Conservation (phyloP, 208 protist species). For the Leishmania amazonensis region DNA sequence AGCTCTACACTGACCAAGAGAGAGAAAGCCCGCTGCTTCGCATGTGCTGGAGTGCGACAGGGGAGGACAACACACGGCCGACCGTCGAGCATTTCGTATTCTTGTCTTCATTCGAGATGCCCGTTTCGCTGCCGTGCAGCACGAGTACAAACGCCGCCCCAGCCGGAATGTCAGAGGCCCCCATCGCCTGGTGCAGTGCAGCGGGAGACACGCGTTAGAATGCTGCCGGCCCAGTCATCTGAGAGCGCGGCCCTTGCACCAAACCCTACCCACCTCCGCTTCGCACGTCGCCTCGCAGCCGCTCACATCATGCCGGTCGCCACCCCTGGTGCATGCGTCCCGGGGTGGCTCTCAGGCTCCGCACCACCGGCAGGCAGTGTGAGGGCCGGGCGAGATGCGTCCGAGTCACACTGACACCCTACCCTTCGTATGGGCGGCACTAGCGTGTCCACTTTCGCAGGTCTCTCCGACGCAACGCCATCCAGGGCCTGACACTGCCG, state of each 20-base stretch:
- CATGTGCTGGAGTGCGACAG: background rate
- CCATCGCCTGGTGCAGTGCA: background rate
- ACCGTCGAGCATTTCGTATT: background rate
- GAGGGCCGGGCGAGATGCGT: background rate
- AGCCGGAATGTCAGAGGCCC: too few species aligned
- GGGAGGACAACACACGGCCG: background rate
- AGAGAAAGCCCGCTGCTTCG: background rate
- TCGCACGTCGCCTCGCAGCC: background rate
- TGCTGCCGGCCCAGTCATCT: background rate
- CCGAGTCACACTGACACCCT: background rate
- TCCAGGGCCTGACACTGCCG: background rate
- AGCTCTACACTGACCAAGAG: background rate
- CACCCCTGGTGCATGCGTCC: background rate
- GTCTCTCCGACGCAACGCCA: background rate
- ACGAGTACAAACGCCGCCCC: too few species aligned
- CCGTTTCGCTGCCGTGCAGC: background rate
- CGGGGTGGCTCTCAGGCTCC: background rate
- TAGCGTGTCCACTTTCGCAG: too few species aligned
- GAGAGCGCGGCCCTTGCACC: background rate
- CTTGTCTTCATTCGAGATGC: background rate
- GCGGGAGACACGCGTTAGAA: background rate
- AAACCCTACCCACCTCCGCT: background rate
- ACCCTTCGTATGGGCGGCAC: background rate
- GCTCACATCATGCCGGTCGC: background rate
- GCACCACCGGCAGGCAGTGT: background rate